These are phyloP conservation scores for Santalum album DNA, from an alignment of 164 flowering plant species.

Conservation along the genomic window DNA sequence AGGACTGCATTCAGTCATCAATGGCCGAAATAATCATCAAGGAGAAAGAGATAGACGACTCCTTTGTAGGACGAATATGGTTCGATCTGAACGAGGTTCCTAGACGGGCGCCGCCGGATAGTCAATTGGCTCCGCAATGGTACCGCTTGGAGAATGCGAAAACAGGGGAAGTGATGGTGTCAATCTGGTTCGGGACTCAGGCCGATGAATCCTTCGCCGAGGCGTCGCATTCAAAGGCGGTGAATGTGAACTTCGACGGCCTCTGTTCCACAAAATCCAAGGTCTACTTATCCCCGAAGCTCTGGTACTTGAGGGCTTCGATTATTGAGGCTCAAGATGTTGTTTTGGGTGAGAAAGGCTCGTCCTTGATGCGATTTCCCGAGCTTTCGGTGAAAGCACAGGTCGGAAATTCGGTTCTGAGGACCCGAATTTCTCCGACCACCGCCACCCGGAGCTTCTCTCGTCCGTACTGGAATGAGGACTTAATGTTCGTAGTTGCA, in stretches of 20 bases:
- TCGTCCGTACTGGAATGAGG: conserved; percentile 73
- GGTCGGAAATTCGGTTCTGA: conserved; percentile 47
- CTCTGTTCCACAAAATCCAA: conserved; percentile 41
- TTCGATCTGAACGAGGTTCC: conserved; percentile 66
- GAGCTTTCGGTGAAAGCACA: conserved; percentile 45
- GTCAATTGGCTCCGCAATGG: conserved; percentile 70
- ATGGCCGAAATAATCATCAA: conserved; percentile 45
- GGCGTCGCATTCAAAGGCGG: conserved; percentile 69
- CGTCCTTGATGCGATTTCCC: conserved; percentile 32
- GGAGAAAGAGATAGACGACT: conserved; percentile 41
- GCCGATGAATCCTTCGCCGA: conserved; percentile 65
- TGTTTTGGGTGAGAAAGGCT: conserved; percentile 26
- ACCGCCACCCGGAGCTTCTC: conserved; percentile 24
- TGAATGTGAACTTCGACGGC: conserved; percentile 46
- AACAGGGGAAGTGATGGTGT: conserved; percentile 46
- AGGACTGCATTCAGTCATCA: conserved; percentile 53
- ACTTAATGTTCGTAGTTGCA: conserved; percentile 57
- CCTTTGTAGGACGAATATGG: conserved; percentile 38
- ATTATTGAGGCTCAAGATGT: conserved; percentile 62
- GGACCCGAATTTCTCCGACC: conserved; percentile 32
- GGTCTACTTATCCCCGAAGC: conserved; percentile 60
- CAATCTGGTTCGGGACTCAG: conserved; percentile 67
- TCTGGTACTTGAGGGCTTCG: conserved; percentile 49
- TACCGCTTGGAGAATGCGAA: conserved; percentile 42
- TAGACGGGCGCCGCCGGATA: conserved; percentile 50